Evolutionary conservation across 345 rosid species (phyloP).

Genomic region (Combretum micranthum): DNA sequence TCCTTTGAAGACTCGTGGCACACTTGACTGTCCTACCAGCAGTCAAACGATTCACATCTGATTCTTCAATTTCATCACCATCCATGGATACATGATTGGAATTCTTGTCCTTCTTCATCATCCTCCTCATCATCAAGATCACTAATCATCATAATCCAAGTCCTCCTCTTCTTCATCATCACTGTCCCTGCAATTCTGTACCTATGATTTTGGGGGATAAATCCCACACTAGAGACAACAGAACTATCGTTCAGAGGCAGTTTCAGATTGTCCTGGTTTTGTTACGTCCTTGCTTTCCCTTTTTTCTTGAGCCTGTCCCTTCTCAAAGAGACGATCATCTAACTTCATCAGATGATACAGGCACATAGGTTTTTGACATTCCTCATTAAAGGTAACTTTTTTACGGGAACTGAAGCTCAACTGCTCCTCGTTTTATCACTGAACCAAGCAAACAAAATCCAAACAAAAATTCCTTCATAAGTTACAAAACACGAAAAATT

Average conservation of each 20-base stretch:
- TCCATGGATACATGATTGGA: conserved; percentile 24
- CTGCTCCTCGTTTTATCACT: conserved; percentile 45
- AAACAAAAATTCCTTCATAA: neutral
- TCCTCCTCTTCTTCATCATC: conserved; percentile 56
- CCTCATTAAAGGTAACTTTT: conserved; percentile 76
- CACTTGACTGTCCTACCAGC: conserved; percentile 16
- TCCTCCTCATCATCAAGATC: conserved; percentile 35
- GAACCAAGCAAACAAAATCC: conserved; percentile 7
- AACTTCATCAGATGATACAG: conserved; percentile 41
- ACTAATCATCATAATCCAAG: conserved; percentile 24
- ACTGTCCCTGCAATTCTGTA: conserved; percentile 65
- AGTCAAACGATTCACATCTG: conserved; percentile 6
- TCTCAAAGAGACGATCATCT: conserved; percentile 21
- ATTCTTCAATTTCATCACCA: conserved; percentile 15
- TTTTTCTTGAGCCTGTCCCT: conserved; percentile 5
- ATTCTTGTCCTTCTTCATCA: conserved; percentile 15
- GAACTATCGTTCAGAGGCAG: conserved; percentile 46
- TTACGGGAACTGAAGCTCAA: conserved; percentile 33
- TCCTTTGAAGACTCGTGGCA: conserved; percentile 10
- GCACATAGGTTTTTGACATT: conserved; percentile 61
- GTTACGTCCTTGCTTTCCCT: conserved; percentile 20
- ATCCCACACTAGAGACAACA: conserved; percentile 35
- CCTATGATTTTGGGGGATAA: conserved; percentile 57
- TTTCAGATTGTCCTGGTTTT: conserved; percentile 27
- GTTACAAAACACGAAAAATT: neutral